Evolutionary conservation across 139 green algal genomes (phyloP), one percentile per base, ranked within the genome.

Genomic region (Coelastrella sp.): DNA sequence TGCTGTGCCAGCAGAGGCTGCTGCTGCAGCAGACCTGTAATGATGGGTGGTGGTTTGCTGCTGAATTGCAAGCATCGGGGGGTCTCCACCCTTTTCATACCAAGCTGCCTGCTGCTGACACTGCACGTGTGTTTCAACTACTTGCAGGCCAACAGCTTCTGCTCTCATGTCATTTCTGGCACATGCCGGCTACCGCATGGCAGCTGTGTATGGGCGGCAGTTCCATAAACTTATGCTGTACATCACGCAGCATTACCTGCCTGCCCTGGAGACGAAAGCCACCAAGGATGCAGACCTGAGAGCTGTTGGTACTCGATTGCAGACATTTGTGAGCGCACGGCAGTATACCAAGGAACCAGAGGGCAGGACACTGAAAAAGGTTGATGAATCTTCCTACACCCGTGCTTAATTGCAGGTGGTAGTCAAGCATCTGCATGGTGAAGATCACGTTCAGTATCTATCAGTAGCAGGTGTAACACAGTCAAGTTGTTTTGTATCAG

Each of bases 141-240:
- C 7, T 19, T 57, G 6, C 82, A 86, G 89, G 76, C 25, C 59
- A 6, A 22, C 72, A 9, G 89, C 89, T 15, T 15, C 72, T 24
- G 89, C 89, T 10, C 81, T 92, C 8, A 88, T 89, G 80, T 78
- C 80, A 25, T 89, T 89, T 72, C 89, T 92, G 58, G 22, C 63
- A 8, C 70, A 86, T 27, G 89, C 80, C 22, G 89, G 89, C 25
- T 70, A 70, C 80, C 61, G 76, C 24, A 79, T 92, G 82, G 35
- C 57, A 27, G 25, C 72, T 25, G 59, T 65, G 22, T 92, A 89
- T 56, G 89, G 89, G 25, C 24, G 56, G 9, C 89, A 92, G 89
- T 92, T 92, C n/a, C 56, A 49, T 17, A 92, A 92, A 61, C 12
- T 92, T 12, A 83, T 83, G 78, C 35, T 27, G 15, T 20, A 83